phyloP scores from a whole-genome alignment of 305 asterid species.

The Fraxinus velutina region DNA sequence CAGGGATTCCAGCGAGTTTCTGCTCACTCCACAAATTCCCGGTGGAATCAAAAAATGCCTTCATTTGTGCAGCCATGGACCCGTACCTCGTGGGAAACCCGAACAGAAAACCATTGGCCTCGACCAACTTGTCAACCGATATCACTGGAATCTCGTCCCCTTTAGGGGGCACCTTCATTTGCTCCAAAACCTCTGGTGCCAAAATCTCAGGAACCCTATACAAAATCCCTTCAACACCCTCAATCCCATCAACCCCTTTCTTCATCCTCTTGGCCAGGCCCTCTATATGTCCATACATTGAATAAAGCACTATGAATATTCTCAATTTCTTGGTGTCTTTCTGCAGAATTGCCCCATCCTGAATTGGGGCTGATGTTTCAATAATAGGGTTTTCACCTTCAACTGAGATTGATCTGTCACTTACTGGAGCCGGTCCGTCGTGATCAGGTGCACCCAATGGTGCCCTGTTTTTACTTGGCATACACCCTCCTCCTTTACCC shows the following conservation, averaged over 20 bases:
- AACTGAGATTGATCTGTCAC: slow-evolving; percentile 27
- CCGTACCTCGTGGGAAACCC: slow-evolving; percentile 68
- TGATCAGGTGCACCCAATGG: slow-evolving; percentile 26
- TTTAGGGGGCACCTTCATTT: slow-evolving; percentile 47
- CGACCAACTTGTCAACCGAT: slow-evolving; percentile 39
- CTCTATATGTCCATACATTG: slow-evolving; percentile 59
- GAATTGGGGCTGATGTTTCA: slow-evolving; percentile 7
- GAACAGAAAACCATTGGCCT: slow-evolving; percentile 59
- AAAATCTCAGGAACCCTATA: slow-evolving; percentile 52
- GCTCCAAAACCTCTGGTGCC: slow-evolving; percentile 33
- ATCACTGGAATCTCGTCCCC: slow-evolving; percentile 41
- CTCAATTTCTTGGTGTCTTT: slow-evolving; percentile 32
- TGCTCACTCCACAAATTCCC: slow-evolving; percentile 55
- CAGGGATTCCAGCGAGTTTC: slow-evolving; percentile 59
- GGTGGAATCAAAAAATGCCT: slow-evolving; percentile 58
- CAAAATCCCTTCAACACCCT: slow-evolving; percentile 56
- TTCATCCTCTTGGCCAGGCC: slow-evolving; percentile 43
- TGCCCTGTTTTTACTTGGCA: slow-evolving; percentile 45
- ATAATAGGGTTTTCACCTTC: slow-evolving; percentile 23
- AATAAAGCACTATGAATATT: slow-evolving; percentile 54
- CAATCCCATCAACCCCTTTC: slow-evolving; percentile 52
- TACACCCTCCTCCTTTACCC: slow-evolving; percentile 78
- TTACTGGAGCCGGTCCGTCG: slow-evolving; percentile 17
- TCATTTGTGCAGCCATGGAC: slow-evolving; percentile 62
- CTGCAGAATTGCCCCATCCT: slow-evolving; percentile 6